These are phyloP conservation scores for Bipolaris gigantea DNA, from an alignment of 2,329 filamentous ascomycete species.

Conservation along the genomic window DNA sequence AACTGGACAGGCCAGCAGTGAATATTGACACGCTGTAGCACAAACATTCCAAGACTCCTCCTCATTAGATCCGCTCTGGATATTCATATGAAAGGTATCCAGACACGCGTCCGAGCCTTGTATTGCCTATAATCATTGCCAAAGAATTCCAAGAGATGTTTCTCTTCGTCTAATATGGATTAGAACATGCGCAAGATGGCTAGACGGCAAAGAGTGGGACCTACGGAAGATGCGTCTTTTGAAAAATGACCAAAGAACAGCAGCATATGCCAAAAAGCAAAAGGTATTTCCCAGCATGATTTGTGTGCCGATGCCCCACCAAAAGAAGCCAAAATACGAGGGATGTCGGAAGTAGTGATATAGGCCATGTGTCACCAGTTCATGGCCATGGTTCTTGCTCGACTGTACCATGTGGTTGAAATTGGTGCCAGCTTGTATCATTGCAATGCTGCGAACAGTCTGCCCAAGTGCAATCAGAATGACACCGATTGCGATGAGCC, in stretches of 20 bases:
- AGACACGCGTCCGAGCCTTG: conserved; percentile 68
- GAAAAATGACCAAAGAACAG: conserved; percentile 87
- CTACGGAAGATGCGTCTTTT: conserved; percentile 65
- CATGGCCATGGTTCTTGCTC: conserved; percentile 68
- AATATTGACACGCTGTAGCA: background rate
- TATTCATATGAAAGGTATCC: conserved; percentile 72
- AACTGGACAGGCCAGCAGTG: no score
- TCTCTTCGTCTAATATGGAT: conserved; percentile 68
- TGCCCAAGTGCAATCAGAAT: conserved; percentile 71
- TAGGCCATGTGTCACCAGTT: conserved; percentile 79
- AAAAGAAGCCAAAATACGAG: conserved; percentile 97
- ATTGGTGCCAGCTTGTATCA: conserved; percentile 84
- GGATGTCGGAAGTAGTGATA: conserved; percentile 81
- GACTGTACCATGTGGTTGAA: conserved; percentile 86
- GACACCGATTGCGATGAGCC: conserved; percentile 59
- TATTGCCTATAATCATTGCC: conserved; percentile 79
- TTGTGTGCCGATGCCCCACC: conserved; percentile 96
- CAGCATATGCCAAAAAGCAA: conserved; percentile 72
- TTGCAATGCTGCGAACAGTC: conserved; percentile 74
- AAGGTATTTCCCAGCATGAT: conserved; percentile 81
- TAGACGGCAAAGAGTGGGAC: conserved; percentile 31
- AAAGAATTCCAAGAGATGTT: conserved; percentile 77
- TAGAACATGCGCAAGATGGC: background rate
- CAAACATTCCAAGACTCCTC: background rate
- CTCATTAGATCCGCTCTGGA: background rate